Evolutionary conservation across 192 early-diverging fungal species (phyloP).

Genomic region (Podila minutissima): DNA sequence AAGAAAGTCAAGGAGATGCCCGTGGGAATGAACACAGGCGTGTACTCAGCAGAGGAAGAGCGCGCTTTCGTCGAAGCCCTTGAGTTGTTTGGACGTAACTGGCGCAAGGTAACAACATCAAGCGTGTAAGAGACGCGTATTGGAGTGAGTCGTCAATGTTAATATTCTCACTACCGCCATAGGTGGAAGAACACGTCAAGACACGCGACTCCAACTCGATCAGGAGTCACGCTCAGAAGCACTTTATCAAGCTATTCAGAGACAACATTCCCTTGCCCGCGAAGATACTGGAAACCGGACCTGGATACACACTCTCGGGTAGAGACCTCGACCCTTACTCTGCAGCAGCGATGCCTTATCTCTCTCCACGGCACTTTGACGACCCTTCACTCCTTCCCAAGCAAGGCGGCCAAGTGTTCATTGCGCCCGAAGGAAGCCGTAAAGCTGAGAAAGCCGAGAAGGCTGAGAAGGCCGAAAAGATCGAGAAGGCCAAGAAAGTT

Average conservation of each 20-base stretch:
- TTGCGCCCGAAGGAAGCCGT: slow-evolving; percentile 12
- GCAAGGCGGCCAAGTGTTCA: slow-evolving; percentile 37
- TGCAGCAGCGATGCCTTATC: slow-evolving; percentile 84
- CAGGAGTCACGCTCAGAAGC: slow-evolving; percentile 90
- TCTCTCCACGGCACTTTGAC: slow-evolving; percentile 49
- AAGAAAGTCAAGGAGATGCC: slow-evolving; percentile 57
- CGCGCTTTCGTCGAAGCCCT: slow-evolving; percentile 78
- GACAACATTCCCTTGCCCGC: slow-evolving; percentile 84
- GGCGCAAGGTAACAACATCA: slow-evolving; percentile 68
- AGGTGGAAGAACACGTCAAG: slow-evolving; percentile 76
- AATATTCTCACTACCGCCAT: background rate
- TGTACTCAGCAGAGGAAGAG: slow-evolving; percentile 84
- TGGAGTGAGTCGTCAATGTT: background rate
- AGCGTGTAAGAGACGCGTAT: no score
- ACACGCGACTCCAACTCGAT: slow-evolving; percentile 88
- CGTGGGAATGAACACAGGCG: slow-evolving; percentile 70
- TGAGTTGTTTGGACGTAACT: slow-evolving; percentile 84
- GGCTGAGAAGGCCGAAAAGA: slow-evolving; percentile 18
- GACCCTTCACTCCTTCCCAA: slow-evolving; percentile 24
- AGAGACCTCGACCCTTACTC: slow-evolving; percentile 91
- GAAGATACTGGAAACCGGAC: slow-evolving; percentile 77
- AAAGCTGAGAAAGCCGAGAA: slow-evolving; percentile 38
- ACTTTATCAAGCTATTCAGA: slow-evolving; percentile 90
- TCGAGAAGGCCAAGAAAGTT: slow-evolving; percentile 5
- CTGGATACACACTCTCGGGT: slow-evolving; percentile 86